These are phyloP conservation scores for Skeletonema costatum DNA, from an alignment of 108 stramenopile species.

Conservation along the genomic window DNA sequence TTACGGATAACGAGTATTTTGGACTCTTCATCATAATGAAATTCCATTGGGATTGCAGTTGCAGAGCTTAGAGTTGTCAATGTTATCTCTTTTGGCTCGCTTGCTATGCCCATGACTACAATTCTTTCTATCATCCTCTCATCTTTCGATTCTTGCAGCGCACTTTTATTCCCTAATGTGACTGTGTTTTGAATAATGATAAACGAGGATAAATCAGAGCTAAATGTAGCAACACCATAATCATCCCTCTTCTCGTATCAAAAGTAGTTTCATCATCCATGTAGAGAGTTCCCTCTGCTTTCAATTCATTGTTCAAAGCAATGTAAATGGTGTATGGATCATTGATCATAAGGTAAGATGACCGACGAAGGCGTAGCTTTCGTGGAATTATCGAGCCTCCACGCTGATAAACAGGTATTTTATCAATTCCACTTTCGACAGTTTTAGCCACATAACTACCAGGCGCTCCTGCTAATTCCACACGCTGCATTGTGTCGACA, in stretches of 20 bases:
- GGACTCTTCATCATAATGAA: slow-evolving; percentile 55
- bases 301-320: slow-evolving; percentile 72
- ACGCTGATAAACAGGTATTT: slow-evolving; percentile 91
- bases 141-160: slow-evolving; percentile 21
- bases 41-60: slow-evolving; percentile 17
- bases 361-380: slow-evolving; percentile 93
- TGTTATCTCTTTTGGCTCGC: slow-evolving; percentile 41
- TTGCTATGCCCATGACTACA: slow-evolving; percentile 75
- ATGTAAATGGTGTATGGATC: slow-evolving; percentile 98
- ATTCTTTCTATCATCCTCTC: slow-evolving; percentile 77
- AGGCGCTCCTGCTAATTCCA: slow-evolving; percentile 48
- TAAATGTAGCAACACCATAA: slow-evolving; percentile 67
- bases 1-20: slow-evolving; percentile 79
- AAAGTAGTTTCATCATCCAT: slow-evolving; percentile 97
- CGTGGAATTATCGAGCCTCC: slow-evolving; percentile 91
- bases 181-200: slow-evolving; percentile 56
- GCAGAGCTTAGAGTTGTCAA: slow-evolving; percentile 7
- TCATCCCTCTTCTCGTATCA: slow-evolving; percentile 62
- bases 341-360: slow-evolving; percentile 81
- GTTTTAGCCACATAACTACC: slow-evolving; percentile 36
- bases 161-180: slow-evolving; percentile 53
- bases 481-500: slow-evolving; percentile 70
- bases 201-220: slow-evolving; percentile 43
- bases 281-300: slow-evolving; percentile 87
- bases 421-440: slow-evolving; percentile 85